Percentiles rank a stretch among this genome's conserved stretches.
Evolutionary conservation across 257 asterid species (phyloP).

Genomic region (Nemophila menziesii): DNA sequence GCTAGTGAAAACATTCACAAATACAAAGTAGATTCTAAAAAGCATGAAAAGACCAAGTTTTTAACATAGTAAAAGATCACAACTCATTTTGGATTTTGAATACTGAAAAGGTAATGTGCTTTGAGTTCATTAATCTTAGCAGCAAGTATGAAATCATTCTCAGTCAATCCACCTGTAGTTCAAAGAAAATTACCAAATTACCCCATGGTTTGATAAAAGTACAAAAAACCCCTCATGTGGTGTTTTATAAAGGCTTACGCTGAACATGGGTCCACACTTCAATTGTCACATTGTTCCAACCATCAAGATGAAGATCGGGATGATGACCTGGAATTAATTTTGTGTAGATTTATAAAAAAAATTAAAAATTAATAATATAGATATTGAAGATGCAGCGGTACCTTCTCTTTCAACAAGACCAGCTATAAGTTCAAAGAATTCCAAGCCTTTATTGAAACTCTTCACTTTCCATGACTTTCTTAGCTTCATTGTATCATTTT

Average conservation of each 20-base stretch:
- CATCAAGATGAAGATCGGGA: slow-evolving; percentile 81
- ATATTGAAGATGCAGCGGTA: slow-evolving; percentile 11
- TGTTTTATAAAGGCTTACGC: no score
- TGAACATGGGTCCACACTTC: slow-evolving; percentile 75
- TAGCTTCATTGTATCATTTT: slow-evolving; percentile 53
- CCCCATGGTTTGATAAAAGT: background rate
- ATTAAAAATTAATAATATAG: background rate
- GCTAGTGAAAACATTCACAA: background rate
- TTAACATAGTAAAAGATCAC: background rate
- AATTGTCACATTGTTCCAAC: slow-evolving; percentile 68
- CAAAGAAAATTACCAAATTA: background rate
- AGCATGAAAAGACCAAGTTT: background rate
- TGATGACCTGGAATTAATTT: slow-evolving; percentile 53
- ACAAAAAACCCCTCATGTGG: slow-evolving; percentile 2
- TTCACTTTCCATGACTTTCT: slow-evolving; percentile 85
- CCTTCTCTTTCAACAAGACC: slow-evolving; percentile 90
- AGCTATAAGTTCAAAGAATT: slow-evolving; percentile 71
- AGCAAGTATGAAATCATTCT: slow-evolving; percentile 11
- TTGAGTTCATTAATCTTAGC: slow-evolving; percentile 9
- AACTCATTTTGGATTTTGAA: background rate
- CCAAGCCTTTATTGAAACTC: slow-evolving; percentile 75
- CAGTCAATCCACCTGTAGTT: slow-evolving; percentile 11
- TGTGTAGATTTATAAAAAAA: no score
- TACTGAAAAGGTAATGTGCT: slow-evolving; percentile 6
- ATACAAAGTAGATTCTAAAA: background rate